phyloP scores from a whole-genome alignment of 2,329 filamentous ascomycete genomes.

The Colletotrichum somersetense region DNA sequence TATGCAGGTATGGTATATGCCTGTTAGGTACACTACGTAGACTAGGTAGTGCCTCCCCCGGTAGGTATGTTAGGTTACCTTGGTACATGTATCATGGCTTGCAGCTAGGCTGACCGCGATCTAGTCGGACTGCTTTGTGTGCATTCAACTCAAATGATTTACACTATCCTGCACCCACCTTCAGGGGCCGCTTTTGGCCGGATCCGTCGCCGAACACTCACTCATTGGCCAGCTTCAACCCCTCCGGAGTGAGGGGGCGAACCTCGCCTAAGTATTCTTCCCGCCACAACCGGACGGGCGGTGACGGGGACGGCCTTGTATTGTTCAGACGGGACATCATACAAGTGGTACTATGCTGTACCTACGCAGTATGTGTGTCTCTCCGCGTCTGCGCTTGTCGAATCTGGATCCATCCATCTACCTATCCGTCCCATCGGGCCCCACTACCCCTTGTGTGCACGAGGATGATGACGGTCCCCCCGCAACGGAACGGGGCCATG shows the following conservation, averaged over 20 bases:
- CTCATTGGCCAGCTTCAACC: slow-evolving; percentile 17
- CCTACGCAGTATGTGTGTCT: neutral
- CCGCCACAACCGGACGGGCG: slow-evolving; percentile 35
- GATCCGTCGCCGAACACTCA: slow-evolving; percentile 30
- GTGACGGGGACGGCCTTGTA: slow-evolving; percentile 28
- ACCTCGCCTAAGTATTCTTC: slow-evolving; percentile 26
- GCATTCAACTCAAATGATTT: slow-evolving; percentile 3
- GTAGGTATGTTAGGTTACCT: neutral
- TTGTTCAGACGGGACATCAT: slow-evolving; percentile 20
- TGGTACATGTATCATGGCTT: slow-evolving; percentile 21
- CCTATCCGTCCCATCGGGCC: slow-evolving; percentile 10
- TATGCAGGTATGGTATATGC: too few species aligned
- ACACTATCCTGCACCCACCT: slow-evolving; percentile 19
- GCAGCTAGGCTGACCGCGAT: slow-evolving; percentile 36
- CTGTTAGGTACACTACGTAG: too few species aligned
- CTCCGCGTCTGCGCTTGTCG: slow-evolving; percentile 1
- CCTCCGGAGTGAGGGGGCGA: neutral
- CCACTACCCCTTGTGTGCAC: slow-evolving; percentile 29
- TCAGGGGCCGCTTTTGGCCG: slow-evolving; percentile 39
- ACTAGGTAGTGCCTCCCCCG: too few species aligned
- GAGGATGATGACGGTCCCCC: slow-evolving; percentile 27
- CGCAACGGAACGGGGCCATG: slow-evolving; percentile 27
- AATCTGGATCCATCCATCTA: neutral
- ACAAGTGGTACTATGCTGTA: slow-evolving; percentile 1
- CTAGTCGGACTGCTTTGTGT: slow-evolving; percentile 12